Evolutionary conservation across 2,329 filamentous ascomycete genomes (phyloP).

Genomic region (Pyrenophora tritici-repentis): DNA sequence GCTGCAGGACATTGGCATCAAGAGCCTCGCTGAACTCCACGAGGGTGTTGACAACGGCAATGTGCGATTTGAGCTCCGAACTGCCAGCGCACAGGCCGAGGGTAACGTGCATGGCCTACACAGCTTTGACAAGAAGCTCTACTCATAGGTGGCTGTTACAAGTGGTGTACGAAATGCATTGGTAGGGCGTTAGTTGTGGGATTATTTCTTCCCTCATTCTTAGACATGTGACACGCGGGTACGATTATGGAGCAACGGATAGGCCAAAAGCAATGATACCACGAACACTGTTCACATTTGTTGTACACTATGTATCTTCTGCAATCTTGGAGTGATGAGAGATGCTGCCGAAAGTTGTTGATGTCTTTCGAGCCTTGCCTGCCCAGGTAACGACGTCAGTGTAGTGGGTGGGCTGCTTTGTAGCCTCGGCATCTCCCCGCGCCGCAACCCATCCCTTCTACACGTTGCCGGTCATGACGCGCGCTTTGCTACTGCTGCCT

Average conservation of each 20-base stretch:
- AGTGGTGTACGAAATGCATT: slow-evolving; percentile 31
- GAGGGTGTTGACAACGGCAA: slow-evolving; percentile 72
- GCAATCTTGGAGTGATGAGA: neutral
- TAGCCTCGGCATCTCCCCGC: slow-evolving; percentile 45
- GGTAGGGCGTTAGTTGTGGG: slow-evolving; percentile 33
- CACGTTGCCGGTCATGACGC: slow-evolving; percentile 28
- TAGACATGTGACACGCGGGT: slow-evolving; percentile 21
- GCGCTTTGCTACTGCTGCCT: slow-evolving; percentile 13
- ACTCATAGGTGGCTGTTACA: slow-evolving; percentile 64
- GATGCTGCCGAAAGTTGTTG: slow-evolving; percentile 5
- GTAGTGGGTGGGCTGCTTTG: slow-evolving; percentile 2
- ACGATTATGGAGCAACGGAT: slow-evolving; percentile 30
- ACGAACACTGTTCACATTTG: slow-evolving; percentile 25
- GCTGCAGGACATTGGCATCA: slow-evolving; percentile 90
- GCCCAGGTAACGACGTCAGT: neutral
- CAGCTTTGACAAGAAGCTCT: slow-evolving; percentile 99
- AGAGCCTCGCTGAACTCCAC: slow-evolving; percentile 78
- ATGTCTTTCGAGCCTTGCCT: neutral
- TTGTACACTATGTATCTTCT: neutral
- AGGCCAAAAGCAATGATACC: slow-evolving; percentile 47
- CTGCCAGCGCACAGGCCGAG: slow-evolving; percentile 92
- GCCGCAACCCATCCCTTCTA: slow-evolving; percentile 16
- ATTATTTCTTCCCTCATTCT: slow-evolving; percentile 18
- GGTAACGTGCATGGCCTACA: slow-evolving; percentile 96
- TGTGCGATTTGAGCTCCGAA: slow-evolving; percentile 92